Percentiles rank a stretch among this genome's conserved stretches.
Conservation (phyloP, 345 rosid species). For the Reutealis trisperma region DNA sequence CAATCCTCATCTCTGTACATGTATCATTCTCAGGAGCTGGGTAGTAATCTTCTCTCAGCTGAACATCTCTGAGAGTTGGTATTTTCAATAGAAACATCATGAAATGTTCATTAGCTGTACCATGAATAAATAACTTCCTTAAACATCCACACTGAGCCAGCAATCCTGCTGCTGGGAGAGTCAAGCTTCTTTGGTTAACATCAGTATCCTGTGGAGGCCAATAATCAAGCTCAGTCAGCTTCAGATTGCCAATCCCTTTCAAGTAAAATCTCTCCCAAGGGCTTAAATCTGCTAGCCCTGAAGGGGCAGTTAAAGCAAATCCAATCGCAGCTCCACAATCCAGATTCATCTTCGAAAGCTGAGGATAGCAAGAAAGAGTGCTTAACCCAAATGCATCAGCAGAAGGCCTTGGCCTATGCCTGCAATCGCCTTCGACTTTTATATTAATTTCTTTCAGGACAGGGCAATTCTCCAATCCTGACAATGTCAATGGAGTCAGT, state of each 20-base stretch:
- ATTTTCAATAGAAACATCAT: constrained; percentile 16
- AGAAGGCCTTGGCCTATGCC: constrained; percentile 5
- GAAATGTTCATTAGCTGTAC: constrained; percentile 22
- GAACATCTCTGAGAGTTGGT: constrained; percentile 17
- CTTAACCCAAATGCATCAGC: constrained; percentile 12
- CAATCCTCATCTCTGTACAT: constrained; percentile 17
- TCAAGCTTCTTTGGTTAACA: constrained; percentile 21
- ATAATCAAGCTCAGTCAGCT: constrained; percentile 6
- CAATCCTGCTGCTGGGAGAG: constrained; percentile 23
- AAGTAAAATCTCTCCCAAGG: constrained; percentile 20
- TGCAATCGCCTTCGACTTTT: constrained; percentile 21
- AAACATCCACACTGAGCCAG: constrained; percentile 3
- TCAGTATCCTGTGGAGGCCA: constrained; percentile 26
- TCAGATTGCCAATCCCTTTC: constrained; percentile 6
- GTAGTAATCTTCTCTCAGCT: constrained; percentile 19
- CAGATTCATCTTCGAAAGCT: constrained; percentile 9
- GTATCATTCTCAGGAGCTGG: constrained; percentile 21
- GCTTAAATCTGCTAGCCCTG: constrained; percentile 10
- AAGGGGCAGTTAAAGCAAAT: constrained; percentile 14
- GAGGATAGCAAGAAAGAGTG: constrained; percentile 5
- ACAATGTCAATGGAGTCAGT: neutral
- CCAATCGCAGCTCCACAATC: constrained; percentile 16
- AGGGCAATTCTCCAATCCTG: constrained; percentile 15
- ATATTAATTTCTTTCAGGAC: constrained; percentile 11
- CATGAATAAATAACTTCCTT: constrained; percentile 21